Evolutionary conservation across 495 filamentous ascomycete species (phyloP).

Genomic region (Hypoxylon rickii): DNA sequence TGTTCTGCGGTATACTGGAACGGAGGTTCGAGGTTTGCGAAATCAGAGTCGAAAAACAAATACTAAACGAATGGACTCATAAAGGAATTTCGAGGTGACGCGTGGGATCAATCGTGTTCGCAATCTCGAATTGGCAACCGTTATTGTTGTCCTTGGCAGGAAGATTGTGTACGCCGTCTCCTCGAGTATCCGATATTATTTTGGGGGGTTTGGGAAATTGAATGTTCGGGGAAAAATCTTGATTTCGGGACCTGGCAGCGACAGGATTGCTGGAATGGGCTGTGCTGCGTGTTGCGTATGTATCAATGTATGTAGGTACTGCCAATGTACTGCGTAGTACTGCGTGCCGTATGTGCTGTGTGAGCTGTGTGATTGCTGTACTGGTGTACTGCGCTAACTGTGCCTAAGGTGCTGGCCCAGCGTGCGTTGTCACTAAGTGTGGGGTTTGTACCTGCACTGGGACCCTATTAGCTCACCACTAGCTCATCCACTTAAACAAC

Average conservation of each 20-base stretch:
- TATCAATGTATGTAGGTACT: too few relatives aligned
- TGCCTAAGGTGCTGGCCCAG: not conserved
- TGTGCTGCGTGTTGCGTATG: conserved; percentile 14
- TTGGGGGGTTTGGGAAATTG: conserved; percentile 23
- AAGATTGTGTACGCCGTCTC: conserved; percentile 16
- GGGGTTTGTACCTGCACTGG: conserved; percentile 31
- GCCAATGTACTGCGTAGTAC: conserved; percentile 9
- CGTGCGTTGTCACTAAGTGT: conserved; percentile 31
- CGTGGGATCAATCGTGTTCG: conserved; percentile 7
- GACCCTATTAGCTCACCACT: conserved; percentile 31
- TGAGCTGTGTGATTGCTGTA: not conserved
- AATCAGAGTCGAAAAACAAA: conserved; percentile 10
- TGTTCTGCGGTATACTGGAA: conserved; percentile 8
- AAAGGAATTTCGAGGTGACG: conserved; percentile 6
- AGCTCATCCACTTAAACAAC: too few relatives aligned
- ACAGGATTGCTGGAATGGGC: conserved; percentile 18
- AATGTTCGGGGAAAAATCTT: conserved; percentile 7
- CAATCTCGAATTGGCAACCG: conserved; percentile 11
- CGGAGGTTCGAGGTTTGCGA: not conserved
- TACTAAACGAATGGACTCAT: conserved; percentile 31
- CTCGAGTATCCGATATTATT: conserved; percentile 3
- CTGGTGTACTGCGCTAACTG: too few relatives aligned
- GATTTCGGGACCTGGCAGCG: conserved; percentile 7
- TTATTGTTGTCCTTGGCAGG: conserved; percentile 14
- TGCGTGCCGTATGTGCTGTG: not conserved